These are phyloP conservation scores for Fusarium acutatum DNA, from an alignment of 2,329 filamentous ascomycete species.

Conservation along the genomic window DNA sequence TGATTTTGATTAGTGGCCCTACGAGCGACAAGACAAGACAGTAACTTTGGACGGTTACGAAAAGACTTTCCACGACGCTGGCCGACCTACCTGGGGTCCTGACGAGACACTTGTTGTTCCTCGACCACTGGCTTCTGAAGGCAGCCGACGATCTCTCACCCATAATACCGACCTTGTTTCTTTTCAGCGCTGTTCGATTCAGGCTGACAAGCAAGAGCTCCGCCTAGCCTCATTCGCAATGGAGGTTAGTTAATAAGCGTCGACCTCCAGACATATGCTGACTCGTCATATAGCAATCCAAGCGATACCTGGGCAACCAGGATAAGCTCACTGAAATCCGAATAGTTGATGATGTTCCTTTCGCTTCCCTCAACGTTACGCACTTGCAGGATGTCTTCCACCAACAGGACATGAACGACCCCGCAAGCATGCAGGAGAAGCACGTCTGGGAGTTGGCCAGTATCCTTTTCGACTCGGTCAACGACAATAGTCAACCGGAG, in stretches of 20 bases:
- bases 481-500: slow-evolving; percentile 50
- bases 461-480: slow-evolving; percentile 82
- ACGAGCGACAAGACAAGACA: slow-evolving; percentile 79
- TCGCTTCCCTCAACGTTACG: slow-evolving; percentile 56
- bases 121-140: slow-evolving; percentile 51
- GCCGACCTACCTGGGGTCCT: slow-evolving; percentile 82
- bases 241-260: slow-evolving; percentile 50
- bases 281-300: slow-evolving; percentile 57
- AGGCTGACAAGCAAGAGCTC: slow-evolving; percentile 71
- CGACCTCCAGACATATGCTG: not conserved
- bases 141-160: slow-evolving; percentile 38
- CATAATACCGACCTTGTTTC: slow-evolving; percentile 44
- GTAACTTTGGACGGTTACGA: slow-evolving; percentile 71
- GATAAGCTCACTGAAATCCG: slow-evolving; percentile 63
- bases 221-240: slow-evolving; percentile 70
- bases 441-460: slow-evolving; percentile 86
- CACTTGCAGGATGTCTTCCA: slow-evolving; percentile 52
- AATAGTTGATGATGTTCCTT: slow-evolving; percentile 66
- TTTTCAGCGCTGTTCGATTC: slow-evolving; percentile 57
- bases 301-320: slow-evolving; percentile 64
- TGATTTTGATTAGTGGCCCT: slow-evolving; percentile 76
- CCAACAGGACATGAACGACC: slow-evolving; percentile 51
- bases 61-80: slow-evolving; percentile 73
- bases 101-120: slow-evolving; percentile 76
- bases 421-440: slow-evolving; percentile 69